A percentile compares a stretch with the other conserved stretches of the same genome.
These are phyloP conservation scores for Telfairia occidentalis DNA, from an alignment of 331 rosid genomes.

Conservation along the genomic window DNA sequence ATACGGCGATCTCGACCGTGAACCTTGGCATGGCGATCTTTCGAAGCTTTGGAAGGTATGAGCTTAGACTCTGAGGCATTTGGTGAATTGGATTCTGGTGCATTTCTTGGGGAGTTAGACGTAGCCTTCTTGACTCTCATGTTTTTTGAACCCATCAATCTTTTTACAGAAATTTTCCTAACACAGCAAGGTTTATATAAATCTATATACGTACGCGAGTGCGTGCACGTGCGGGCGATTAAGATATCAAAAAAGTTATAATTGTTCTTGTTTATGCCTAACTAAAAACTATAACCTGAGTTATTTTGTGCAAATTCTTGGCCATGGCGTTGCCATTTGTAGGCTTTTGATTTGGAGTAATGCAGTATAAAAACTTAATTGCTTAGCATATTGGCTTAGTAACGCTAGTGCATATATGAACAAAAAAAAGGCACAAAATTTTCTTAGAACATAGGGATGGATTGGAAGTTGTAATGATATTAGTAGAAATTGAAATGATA, in stretches of 20 bases:
- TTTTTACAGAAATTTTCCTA: background rate
- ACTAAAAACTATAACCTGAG: background rate
- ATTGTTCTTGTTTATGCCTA: background rate
- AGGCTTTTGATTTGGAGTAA: background rate
- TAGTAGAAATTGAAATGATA: background rate
- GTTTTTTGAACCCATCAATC: conserved; percentile 1
- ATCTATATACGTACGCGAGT: background rate
- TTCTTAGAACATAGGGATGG: background rate
- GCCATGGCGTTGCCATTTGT: background rate
- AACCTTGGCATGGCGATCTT: conserved; percentile 25
- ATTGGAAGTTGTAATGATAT: background rate
- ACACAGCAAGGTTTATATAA: conserved; percentile 6
- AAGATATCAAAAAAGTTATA: background rate
- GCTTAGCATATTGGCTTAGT: background rate
- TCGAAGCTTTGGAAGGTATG: background rate
- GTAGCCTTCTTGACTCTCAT: conserved; percentile 1
- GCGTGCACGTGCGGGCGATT: background rate
- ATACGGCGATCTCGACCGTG: conserved; percentile 28
- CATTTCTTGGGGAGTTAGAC: background rate
- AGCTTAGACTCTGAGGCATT: conserved; percentile 4
- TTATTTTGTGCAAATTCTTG: background rate
- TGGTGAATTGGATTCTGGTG: conserved; percentile 1
- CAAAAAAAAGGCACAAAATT: background rate
- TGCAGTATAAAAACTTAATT: background rate
- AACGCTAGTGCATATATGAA: background rate